Evolutionary conservation across 2,329 filamentous ascomycete genomes (phyloP).

Genomic region (Didymella pinodella): DNA sequence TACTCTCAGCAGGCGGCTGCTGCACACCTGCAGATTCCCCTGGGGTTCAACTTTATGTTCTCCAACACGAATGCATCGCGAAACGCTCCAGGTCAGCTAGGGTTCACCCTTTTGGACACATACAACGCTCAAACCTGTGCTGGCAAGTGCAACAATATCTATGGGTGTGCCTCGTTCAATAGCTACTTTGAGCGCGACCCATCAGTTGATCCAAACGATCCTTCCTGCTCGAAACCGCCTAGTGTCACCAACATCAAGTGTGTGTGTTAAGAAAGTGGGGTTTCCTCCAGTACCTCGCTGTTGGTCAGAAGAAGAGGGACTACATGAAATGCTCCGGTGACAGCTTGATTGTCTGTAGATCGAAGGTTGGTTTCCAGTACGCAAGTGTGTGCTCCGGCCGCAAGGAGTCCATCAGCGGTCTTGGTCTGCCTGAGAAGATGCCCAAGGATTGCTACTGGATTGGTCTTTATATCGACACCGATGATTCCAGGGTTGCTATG

Average conservation of each 20-base stretch:
- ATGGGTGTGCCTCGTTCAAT: conserved; percentile 24
- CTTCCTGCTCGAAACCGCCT: conserved; percentile 25
- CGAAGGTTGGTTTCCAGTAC: conserved; percentile 6
- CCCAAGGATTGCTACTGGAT: conserved; percentile 9
- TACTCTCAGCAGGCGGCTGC: conserved; percentile 1
- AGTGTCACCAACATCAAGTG: conserved; percentile 42
- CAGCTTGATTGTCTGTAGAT: conserved; percentile 5
- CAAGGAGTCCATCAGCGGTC: conserved; percentile 12
- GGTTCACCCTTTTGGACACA: conserved; percentile 2
- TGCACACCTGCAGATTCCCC: neutral
- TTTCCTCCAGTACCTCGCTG: conserved; percentile 11
- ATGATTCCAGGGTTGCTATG: conserved; percentile 1
- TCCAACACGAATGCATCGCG: conserved; percentile 3
- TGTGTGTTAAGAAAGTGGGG: conserved; percentile 28
- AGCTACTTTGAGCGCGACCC: conserved; percentile 35
- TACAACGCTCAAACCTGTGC: conserved; percentile 9
- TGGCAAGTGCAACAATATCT: conserved; percentile 22
- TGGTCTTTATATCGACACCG: conserved; percentile 4
- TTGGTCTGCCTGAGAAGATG: conserved; percentile 11
- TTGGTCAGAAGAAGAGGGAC: conserved; percentile 1
- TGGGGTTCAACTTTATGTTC: conserved; percentile 3
- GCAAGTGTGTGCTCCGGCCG: conserved; percentile 6
- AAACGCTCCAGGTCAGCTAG: conserved; percentile 5
- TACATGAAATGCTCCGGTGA: conserved; percentile 14
- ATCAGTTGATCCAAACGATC: conserved; percentile 13